Evolutionary conservation across 345 rosid genomes (phyloP), one percentile per base, ranked within the genome.

Genomic region (Noccaea caerulescens): DNA sequence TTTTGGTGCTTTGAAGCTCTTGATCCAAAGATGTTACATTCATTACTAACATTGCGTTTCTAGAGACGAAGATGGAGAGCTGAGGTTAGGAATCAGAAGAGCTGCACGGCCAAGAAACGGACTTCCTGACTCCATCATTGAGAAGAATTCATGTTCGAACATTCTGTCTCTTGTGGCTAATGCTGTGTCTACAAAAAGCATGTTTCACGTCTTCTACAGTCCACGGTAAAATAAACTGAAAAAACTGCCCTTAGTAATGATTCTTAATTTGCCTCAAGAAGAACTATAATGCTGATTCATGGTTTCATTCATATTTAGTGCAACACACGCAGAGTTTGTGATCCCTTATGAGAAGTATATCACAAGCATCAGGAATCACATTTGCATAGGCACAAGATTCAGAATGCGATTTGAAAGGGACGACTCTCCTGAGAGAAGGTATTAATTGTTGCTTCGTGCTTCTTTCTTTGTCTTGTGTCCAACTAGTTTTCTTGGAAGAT

Each of bases 381-480:
- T 84, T 38, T 82, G 83, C 78, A 70, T 78, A 1, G 97, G 97
- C 13, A 83, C 90, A 67, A 84, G 97, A 76, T 90, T 93, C 82
- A 88, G 81, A 69, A 86, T 84, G 96, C 84, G 88, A 72, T 81
- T 85, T 68, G 93, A 87, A 45, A 84, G 79, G 89, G 97, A 90
- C 5, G 98, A 93, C 45, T 81, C 88, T 27, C 90, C 97, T 4
- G 98, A 88, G 68, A 86, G 91, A 77, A 87, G 96, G 97, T 93
- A 38, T 64, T 69, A 50, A 38, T 66, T 67, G 51, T 39, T 62
- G n/a, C 36, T 68, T 61, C 49, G 47, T 54, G 58, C 41, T 74
- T 63, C 46, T 46, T 54, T 34, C 37, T 53, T 44, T 53, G 13
- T 68, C 37, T 37, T 62, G 58, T 10, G 30, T 55, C 60, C 42